A percentile compares a stretch with the other conserved stretches of the same genome.
Conservation (phyloP, 345 rosid species). For the Eucalyptus dawsonii region DNA sequence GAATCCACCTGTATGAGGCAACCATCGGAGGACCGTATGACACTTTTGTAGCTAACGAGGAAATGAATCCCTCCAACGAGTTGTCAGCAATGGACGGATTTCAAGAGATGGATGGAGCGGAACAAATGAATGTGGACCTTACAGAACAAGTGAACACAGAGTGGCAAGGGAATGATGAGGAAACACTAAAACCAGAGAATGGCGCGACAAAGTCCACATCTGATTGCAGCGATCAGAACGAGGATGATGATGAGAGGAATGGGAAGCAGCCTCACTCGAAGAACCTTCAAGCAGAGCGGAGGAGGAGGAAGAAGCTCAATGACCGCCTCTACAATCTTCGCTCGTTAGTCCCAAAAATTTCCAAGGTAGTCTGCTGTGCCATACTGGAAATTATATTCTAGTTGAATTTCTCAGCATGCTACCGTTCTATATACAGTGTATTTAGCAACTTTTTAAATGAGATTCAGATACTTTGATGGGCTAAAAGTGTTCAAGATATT, state of each 20-base stretch:
- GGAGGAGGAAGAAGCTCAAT: constrained; percentile 84
- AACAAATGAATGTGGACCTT: not conserved
- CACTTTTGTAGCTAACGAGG: not conserved
- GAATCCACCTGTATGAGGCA: constrained; percentile 8
- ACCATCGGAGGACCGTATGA: constrained; percentile 14
- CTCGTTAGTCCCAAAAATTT: constrained; percentile 70
- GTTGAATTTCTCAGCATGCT: not conserved
- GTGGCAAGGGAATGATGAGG: constrained; percentile 25
- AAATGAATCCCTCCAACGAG: not conserved
- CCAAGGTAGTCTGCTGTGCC: constrained; percentile 26
- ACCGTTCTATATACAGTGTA: not conserved
- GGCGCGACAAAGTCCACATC: constrained; percentile 51
- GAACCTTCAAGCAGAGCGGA: constrained; percentile 84
- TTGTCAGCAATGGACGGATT: constrained; percentile 10
- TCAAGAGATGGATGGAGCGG: constrained; percentile 15
- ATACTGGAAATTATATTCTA: not conserved
- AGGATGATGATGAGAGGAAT: constrained; percentile 51
- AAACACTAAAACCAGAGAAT: constrained; percentile 26
- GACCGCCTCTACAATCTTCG: constrained; percentile 78
- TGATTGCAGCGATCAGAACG: constrained; percentile 61
- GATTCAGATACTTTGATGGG: not conserved
- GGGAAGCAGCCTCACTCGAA: constrained; percentile 57
- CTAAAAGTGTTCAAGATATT: not conserved
- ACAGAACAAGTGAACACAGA: constrained; percentile 4
- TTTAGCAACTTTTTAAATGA: not conserved